Evolutionary conservation across 352 stramenopile genomes (phyloP), one percentile per base, ranked within the genome.

Genomic region (Phytophthora constricta): DNA sequence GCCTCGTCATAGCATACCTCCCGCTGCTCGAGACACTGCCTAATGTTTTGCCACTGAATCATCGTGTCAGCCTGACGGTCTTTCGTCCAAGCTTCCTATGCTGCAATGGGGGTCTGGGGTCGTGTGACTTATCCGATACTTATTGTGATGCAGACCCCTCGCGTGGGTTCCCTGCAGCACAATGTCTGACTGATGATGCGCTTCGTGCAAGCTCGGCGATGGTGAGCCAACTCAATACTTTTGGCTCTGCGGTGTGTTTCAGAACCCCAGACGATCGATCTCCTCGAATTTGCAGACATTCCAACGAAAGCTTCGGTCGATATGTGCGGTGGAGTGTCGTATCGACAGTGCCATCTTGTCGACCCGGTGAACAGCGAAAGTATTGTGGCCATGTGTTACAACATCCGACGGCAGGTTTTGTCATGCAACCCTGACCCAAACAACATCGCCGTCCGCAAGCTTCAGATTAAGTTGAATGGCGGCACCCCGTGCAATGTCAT

Each of bases 71-170:
- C 1, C 56, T 84, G 4, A 37, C 49, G 0, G 22, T 82, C 7
- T 68, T 62, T 26, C 50, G 37, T 0, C 58, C 11, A 8, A 76
- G 33, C n/a, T 60, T 52, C 7, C 13, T 76, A 11, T 82, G 76
- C 41, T 84, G 73, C 62, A 76, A 82, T 27, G 76, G 76, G 0
- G 70, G 66, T 43, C 20, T 80, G 11, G 55, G 75, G 8, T 9
- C 25, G 0, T 83, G 75, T 19, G 57, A 81, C n/a, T 39, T 79
- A 10, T 57, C 20, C 2, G 26, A 57, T 11, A 17, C 23, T 3
- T 58, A 69, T 23, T 80, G 71, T 27, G 27, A 46, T 27, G 52
- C 46, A 14, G 56, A 71, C 9, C 22, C 22, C 10, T 26, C 17
- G 0, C 43, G 60, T 3, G 57, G 56, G 1, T 50, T 74, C 11